Base-by-base conservation (phyloP, 148 eudicot species). In the Heliosperma pusillum region DNA sequence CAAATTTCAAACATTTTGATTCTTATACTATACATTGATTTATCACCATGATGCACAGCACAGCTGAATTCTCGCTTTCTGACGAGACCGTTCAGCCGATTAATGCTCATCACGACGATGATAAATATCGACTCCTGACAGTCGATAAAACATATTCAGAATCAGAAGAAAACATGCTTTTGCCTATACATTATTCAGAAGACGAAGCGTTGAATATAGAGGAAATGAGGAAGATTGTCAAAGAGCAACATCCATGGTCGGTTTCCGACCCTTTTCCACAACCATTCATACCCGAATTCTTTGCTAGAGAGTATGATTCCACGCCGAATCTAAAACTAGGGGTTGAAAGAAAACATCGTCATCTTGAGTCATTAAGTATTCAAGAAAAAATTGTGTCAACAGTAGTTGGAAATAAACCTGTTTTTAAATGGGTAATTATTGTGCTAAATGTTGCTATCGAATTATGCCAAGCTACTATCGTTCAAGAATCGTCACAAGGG, bases 171-270 rank as follows among this genome's bases (percentile, higher is more conserved):
- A 19, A 17, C 24, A 67, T 27, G 27, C 24, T 71, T 55, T 19
- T 53, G 58, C 62, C 74, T 25, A 24, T 21, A 21, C 57, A 69
- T 69, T 24, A 42, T 52, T 22, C 70, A 17, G 45, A 64, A 17
- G 42, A 40, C 2, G 26, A 20, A 40, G 21, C 7, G 1, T 40
- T 33, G 44, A 42, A 67, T 47, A 1, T 27, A 1, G 62, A 36
- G 7, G 42, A 73, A 60, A 60, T 12, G 53, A 73, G 66, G 67
- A 73, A 17, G 76, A 2, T 59, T 40, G 42, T 40, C 20, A 60
- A 60, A 19, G 10, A 64, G 33, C 60, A 74, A 29, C 70, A 65
- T 65, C 77, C 77, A 5, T 74, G 77, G 77, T 74, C 77, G 5
- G 47, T 74, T 3, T 74, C 77, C 7, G 77, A 74, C 60, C 77